These are phyloP conservation scores for Beauveria sp. DNA, from an alignment of 2,329 filamentous ascomycete species.

Conservation along the genomic window DNA sequence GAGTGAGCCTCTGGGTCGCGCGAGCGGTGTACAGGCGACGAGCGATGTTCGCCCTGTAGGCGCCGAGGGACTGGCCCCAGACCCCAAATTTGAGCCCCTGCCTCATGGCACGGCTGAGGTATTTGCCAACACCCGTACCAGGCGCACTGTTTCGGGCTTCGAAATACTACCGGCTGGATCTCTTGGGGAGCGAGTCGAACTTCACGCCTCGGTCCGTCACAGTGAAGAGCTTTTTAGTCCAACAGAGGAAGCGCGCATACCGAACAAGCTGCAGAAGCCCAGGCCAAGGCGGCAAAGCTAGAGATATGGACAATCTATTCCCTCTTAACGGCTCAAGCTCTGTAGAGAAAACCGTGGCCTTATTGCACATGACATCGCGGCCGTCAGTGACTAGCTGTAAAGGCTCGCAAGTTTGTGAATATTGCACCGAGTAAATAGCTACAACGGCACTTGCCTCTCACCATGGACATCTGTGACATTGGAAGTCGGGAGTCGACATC, in stretches of 20 bases:
- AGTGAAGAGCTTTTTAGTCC: neutral
- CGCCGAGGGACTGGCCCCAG: neutral
- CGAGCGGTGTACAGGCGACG: neutral
- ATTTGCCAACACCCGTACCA: constrained; percentile 2
- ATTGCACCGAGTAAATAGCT: neutral
- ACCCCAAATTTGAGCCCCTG: neutral
- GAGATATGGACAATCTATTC: neutral
- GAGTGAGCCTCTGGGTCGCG: neutral
- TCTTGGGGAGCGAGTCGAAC: constrained; percentile 4
- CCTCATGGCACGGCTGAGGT: constrained; percentile 1
- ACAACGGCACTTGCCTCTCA: neutral
- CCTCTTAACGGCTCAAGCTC: neutral
- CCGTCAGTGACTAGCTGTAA: neutral
- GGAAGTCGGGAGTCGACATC: neutral
- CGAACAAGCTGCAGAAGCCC: constrained; percentile 8
- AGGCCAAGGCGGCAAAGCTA: neutral
- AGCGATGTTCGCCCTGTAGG: neutral
- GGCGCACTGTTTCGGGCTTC: constrained; percentile 6
- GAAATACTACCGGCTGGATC: constrained; percentile 10
- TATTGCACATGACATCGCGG: neutral
- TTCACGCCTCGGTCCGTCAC: neutral
- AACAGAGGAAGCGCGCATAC: neutral
- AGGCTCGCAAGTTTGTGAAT: neutral
- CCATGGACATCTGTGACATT: neutral
- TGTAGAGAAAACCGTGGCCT: neutral